phyloP scores from a whole-genome alignment of 2,329 filamentous ascomycete species.

The Cladorrhinum sp. region DNA sequence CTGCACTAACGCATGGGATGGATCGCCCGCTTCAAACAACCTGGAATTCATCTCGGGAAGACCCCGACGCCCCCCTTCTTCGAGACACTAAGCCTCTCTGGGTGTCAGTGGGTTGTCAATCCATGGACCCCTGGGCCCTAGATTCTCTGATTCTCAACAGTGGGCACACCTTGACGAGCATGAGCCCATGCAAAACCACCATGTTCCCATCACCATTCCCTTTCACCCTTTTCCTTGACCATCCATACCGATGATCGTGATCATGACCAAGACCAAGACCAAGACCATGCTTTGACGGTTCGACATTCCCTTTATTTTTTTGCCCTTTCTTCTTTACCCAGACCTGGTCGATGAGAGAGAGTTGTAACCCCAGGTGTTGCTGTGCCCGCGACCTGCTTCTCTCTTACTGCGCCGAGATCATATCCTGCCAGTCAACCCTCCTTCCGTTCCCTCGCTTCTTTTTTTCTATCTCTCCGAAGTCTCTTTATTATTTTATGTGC shows the following conservation, averaged over 20 bases:
- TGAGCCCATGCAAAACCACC: conserved; percentile 1
- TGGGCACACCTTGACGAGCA: neutral
- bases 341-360: neutral
- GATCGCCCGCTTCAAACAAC: conserved; percentile 1
- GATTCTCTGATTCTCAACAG: neutral
- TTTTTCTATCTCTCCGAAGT: neutral
- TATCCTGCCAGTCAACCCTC: neutral
- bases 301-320: neutral
- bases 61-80: conserved; percentile 10
- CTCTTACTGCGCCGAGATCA: conserved; percentile 9
- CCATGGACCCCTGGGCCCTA: conserved; percentile 13
- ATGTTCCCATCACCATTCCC: neutral
- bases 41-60: conserved; percentile 16
- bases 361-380: conserved; percentile 1
- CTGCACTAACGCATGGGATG: neutral
- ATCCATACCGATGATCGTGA: neutral
- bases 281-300: neutral
- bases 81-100: conserved; percentile 14
- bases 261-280: neutral
- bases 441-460: neutral
- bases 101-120: conserved; percentile 8
- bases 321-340: neutral
- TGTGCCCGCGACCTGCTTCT: conserved; percentile 12
- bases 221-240: neutral
- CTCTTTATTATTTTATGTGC: neutral